These are phyloP conservation scores for Amauroascus niger DNA, from an alignment of 2,329 filamentous ascomycete genomes.

Conservation along the genomic window DNA sequence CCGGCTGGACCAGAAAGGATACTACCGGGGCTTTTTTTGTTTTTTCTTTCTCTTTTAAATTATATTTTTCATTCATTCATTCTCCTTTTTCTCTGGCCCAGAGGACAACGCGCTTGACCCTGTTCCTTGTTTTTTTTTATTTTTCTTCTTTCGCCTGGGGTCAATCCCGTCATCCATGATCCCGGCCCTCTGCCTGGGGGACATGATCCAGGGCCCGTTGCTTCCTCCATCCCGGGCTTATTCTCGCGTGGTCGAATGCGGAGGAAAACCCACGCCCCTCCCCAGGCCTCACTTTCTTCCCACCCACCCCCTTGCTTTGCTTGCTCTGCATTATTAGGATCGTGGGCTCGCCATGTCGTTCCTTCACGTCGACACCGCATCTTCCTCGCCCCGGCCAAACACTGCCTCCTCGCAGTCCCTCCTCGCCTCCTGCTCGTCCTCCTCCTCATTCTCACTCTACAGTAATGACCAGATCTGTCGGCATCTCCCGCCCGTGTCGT, in stretches of 20 bases:
- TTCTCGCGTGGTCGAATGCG: constrained; percentile 17
- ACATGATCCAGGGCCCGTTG: constrained; percentile 9
- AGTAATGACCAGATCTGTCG: constrained; percentile 15
- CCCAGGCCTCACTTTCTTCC: not conserved
- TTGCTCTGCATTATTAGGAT: not conserved
- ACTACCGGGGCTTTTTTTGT: constrained; percentile 1
- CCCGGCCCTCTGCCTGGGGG: constrained; percentile 4
- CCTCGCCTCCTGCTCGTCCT: constrained; percentile 10
- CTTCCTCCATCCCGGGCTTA: constrained; percentile 6
- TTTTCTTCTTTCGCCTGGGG: no score
- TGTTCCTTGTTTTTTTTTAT: constrained; percentile 2
- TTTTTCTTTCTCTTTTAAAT: no score
- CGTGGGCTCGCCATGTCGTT: constrained; percentile 11
- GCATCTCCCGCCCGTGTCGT: constrained; percentile 15
- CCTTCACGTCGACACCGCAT: constrained; percentile 5
- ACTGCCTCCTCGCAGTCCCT: constrained; percentile 7
- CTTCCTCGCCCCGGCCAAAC: constrained; percentile 8
- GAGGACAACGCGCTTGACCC: constrained; percentile 6
- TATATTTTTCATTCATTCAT: not conserved
- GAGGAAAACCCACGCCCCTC: constrained; percentile 10
- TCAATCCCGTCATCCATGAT: constrained; percentile 6
- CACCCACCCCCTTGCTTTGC: not conserved
- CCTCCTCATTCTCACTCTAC: no score
- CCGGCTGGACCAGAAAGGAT: constrained; percentile 3
- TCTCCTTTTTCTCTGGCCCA: not conserved